Percentiles rank a stretch among this genome's conserved stretches.
These are phyloP conservation scores for Cryomyces minteri DNA, from an alignment of 495 filamentous ascomycete species.

Conservation along the genomic window DNA sequence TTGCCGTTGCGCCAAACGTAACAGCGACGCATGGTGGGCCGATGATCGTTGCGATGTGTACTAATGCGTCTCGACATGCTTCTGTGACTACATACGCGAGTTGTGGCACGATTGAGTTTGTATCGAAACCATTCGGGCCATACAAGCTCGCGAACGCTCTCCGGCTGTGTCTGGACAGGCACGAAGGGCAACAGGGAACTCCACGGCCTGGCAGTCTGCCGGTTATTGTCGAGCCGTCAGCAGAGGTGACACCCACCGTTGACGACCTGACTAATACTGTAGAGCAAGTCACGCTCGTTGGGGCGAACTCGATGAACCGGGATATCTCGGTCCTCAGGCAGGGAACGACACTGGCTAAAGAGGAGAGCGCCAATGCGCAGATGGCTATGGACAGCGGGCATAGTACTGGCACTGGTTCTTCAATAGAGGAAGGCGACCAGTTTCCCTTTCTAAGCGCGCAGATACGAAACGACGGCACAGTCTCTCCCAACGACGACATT, in stretches of 20 bases:
- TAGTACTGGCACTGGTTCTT: background rate
- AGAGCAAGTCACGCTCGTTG: background rate
- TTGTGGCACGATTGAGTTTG: background rate
- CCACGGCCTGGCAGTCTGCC: no score
- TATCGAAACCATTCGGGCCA: conserved; percentile 1
- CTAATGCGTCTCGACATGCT: background rate
- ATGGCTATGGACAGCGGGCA: background rate
- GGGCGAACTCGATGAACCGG: background rate
- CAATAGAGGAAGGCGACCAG: background rate
- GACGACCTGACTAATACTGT: background rate
- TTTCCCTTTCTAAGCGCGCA: background rate
- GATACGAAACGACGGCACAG: background rate
- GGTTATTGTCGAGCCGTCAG: background rate
- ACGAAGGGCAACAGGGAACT: background rate
- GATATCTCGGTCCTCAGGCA: background rate
- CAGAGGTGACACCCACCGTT: background rate
- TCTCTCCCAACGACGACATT: background rate
- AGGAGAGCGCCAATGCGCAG: background rate
- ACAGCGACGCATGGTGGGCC: background rate
- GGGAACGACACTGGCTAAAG: background rate
- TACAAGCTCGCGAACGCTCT: conserved; percentile 1
- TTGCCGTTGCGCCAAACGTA: background rate
- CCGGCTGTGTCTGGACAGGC: background rate
- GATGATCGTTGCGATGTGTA: background rate
- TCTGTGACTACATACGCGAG: background rate